Base-by-base conservation (phyloP, 2,329 filamentous ascomycete species). In the Talaromyces sp. region DNA sequence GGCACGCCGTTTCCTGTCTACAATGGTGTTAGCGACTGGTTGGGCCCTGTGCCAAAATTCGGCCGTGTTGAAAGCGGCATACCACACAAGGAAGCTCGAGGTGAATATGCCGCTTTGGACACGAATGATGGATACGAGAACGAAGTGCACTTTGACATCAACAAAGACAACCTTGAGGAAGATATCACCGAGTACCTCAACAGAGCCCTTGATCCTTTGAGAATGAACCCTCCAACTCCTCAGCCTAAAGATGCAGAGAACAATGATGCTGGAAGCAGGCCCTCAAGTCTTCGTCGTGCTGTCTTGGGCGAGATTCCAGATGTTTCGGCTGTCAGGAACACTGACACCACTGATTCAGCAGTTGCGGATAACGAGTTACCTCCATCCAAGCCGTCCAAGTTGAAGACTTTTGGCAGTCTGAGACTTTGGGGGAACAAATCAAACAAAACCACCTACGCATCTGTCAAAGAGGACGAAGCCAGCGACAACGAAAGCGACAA, bases 191-290 rank as follows among this genome's bases (percentile, higher is more conserved):
- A 76, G 59, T 73, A 76, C 50, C 74, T 74, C 66, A 69, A 74
- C 76, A 57, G 72, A 75, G 16, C 72, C 72, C 70, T 77, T n/a
- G 79, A 81, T 47, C 81, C 81, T 3, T 71, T 82, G 19, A 75
- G 74, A 65, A 77, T 82, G 72, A 82, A 82, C 60, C 80, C 80
- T 24, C 79, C 80, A 22, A 80, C 78, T 7, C 80, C 80, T 2
- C 74, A 74, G 48, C 76, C 76, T 9, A 62, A 70, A 19, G 68
- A 71, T 8, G 67, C 71, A 1, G 68, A 74, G 11, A 35, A 54
- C 22, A 37, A 48, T 11, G 71, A 69, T 19, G 62, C 62, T 19
- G 64, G 71, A 60, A 68, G 71, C 41, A 69, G 71, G 8, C 72
- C 70, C 41, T 68, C 70, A 11, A 69, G 67, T 14, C 67, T 72